phyloP scores from a whole-genome alignment of 1,284 basidiomycete species.

The Phellopilus nigrolimitatus region DNA sequence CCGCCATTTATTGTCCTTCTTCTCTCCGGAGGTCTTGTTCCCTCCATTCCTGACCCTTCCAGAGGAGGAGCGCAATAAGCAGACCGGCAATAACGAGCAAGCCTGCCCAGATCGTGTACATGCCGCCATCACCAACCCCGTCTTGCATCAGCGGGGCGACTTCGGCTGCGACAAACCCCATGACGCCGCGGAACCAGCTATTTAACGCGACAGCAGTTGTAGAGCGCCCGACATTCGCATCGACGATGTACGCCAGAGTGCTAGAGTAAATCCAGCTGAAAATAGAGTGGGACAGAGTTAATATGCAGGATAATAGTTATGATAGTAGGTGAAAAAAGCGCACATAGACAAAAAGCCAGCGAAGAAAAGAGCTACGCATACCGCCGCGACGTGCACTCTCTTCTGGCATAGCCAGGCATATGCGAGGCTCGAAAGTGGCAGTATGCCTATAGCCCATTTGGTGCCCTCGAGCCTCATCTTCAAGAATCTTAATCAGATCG shows the following conservation, averaged over 20 bases:
- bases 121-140: constrained; percentile 62
- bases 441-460: constrained; percentile 45
- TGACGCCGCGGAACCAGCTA: constrained; percentile 62
- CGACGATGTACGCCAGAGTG: constrained; percentile 71
- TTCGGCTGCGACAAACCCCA: constrained; percentile 69
- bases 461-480: constrained; percentile 74
- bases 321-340: constrained; percentile 24
- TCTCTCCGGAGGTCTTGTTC: constrained; percentile 31
- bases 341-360: constrained; percentile 70
- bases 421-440: constrained; percentile 57
- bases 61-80: constrained; percentile 50
- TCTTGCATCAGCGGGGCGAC: constrained; percentile 53
- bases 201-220: constrained; percentile 68
- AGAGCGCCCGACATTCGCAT: constrained; percentile 71
- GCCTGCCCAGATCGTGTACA: constrained; percentile 70
- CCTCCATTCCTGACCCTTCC: constrained; percentile 40
- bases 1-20: background rate
- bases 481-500: too few species aligned
- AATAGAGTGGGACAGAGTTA: constrained; percentile 20
- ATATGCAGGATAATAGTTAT: constrained; percentile 19
- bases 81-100: constrained; percentile 49
- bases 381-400: constrained; percentile 55
- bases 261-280: constrained; percentile 65
- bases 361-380: constrained; percentile 60
- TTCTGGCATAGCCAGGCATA: constrained; percentile 76